phyloP scores from a whole-genome alignment of 2,329 filamentous ascomycete genomes.

The Aspergillus pseudoglaucus region DNA sequence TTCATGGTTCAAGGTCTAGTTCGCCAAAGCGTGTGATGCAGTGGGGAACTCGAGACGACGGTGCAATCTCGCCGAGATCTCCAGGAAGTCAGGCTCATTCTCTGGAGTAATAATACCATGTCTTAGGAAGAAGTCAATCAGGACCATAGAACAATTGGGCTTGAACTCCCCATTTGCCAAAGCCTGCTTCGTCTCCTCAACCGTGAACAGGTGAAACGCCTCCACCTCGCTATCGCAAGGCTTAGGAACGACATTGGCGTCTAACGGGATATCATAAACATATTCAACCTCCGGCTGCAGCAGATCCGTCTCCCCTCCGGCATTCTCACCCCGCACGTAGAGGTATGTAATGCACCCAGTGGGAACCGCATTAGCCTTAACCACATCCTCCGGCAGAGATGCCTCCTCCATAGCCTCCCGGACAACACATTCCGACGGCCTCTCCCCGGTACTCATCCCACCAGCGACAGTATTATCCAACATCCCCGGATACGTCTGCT shows the following conservation, averaged over 20 bases:
- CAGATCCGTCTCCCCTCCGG: slow-evolving; percentile 73
- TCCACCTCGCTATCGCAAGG: slow-evolving; percentile 88
- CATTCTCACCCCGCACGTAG: slow-evolving; percentile 66
- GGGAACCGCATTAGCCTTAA: slow-evolving; percentile 54
- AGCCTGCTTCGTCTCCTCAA: slow-evolving; percentile 67
- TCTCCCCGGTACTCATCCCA: slow-evolving; percentile 73
- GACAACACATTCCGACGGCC: slow-evolving; percentile 72
- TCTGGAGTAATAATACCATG: slow-evolving; percentile 72
- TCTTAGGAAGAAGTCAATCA: slow-evolving; percentile 85
- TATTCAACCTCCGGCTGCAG: slow-evolving; percentile 90
- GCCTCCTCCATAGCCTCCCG: slow-evolving; percentile 89
- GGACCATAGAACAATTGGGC: slow-evolving; percentile 78
- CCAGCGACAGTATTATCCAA: slow-evolving; percentile 92
- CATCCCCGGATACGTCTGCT: slow-evolving; percentile 85
- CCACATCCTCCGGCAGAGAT: slow-evolving; percentile 62
- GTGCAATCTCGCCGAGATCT: slow-evolving; percentile 70
- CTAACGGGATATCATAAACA: slow-evolving; percentile 80
- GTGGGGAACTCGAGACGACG: slow-evolving; percentile 75
- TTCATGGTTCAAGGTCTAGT: slow-evolving; percentile 4
- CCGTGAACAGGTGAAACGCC: slow-evolving; percentile 68
- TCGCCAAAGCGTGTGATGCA: slow-evolving; percentile 31
- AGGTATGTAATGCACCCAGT: slow-evolving; percentile 76
- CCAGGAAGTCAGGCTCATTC: slow-evolving; percentile 70
- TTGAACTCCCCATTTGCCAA: slow-evolving; percentile 75
- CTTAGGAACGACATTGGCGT: slow-evolving; percentile 58